Evolutionary conservation across 768 basidiomycete species (phyloP), one percentile per base, ranked within the genome.

Genomic region (Russula sp.): DNA sequence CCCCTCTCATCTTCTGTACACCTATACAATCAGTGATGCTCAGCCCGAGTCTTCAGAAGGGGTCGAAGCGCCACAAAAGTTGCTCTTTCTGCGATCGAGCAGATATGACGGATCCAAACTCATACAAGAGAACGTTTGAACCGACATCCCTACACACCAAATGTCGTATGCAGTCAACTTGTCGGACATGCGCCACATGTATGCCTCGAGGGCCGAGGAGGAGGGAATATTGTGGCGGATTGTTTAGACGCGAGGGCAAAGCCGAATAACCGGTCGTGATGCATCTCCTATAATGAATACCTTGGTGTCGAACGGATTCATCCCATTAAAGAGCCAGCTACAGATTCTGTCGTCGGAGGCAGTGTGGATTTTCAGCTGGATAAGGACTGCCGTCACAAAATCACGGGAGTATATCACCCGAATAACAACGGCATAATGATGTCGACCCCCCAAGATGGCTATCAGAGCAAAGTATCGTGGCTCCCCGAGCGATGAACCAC

Each of bases 131-230:
- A 36, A 47, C 13, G 34, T 46, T 32, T 5, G 16, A 7, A 1
- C 6, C n/a, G n/a, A n/a, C 10, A 56, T 34, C 5, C 56, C 56
- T 7, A 45, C 56, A 25, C 34, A 16, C 56, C 56, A 56, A 35
- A 56, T 47, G 8, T 56, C 56, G 5, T 22, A 56, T 1, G 56
- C 3, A 7, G 38, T 25, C 11, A 38, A 52, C n/a, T n/a, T n/a
- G n/a, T n/a, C n/a, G n/a, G n/a, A n/a, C n/a, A n/a, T n/a, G n/a
- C n/a, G n/a, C n/a, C n/a, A n/a, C n/a, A n/a, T n/a, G n/a, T n/a
- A n/a, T n/a, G n/a, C 20, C 16, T 16, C 1, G 5, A 22, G 16
- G 16, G 16, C 16, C 16, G 14, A 14, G 16, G 5, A 6, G 11
- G 11, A 14, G 7, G 5, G 5, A 42, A 42, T 14, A n/a, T 18